A percentile compares a stretch with the other conserved stretches of the same genome.
Evolutionary conservation across 2,329 filamentous ascomycete species (phyloP).

Genomic region (Talaromyces islandicus): DNA sequence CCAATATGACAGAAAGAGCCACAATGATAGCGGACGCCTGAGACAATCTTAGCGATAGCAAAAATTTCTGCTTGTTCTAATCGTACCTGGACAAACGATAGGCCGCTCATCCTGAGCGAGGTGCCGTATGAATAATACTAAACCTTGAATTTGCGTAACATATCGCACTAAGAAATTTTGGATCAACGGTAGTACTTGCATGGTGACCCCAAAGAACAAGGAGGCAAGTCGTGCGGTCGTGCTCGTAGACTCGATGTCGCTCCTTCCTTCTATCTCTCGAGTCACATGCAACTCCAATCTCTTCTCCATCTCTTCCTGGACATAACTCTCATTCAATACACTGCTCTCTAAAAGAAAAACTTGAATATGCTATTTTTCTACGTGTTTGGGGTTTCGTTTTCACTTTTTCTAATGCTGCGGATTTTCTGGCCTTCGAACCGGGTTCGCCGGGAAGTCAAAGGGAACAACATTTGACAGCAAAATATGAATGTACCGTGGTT

Average conservation of each 20-base stretch:
- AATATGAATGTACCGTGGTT: background rate
- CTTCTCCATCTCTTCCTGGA: background rate
- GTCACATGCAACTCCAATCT: background rate
- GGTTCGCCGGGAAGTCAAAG: conserved; percentile 7
- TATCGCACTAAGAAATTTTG: background rate
- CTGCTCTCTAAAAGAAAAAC: background rate
- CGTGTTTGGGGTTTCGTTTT: background rate
- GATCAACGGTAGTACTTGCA: background rate
- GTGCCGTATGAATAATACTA: conserved; percentile 6
- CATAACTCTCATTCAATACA: background rate
- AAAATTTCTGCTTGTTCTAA: background rate
- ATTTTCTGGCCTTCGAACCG: background rate
- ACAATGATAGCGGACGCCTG: conserved; percentile 8
- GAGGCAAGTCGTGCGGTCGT: background rate
- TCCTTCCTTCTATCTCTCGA: background rate
- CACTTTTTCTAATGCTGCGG: background rate
- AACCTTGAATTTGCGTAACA: background rate
- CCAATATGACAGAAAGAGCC: background rate
- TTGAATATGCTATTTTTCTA: background rate
- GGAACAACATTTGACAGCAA: background rate
- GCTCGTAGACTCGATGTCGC: background rate
- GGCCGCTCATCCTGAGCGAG: conserved; percentile 3
- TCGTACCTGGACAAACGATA: conserved; percentile 7
- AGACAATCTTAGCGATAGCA: background rate
- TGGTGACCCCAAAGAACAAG: background rate